Evolutionary conservation across 108 stramenopile species (phyloP).

Genomic region (Cyclotella baltica): DNA sequence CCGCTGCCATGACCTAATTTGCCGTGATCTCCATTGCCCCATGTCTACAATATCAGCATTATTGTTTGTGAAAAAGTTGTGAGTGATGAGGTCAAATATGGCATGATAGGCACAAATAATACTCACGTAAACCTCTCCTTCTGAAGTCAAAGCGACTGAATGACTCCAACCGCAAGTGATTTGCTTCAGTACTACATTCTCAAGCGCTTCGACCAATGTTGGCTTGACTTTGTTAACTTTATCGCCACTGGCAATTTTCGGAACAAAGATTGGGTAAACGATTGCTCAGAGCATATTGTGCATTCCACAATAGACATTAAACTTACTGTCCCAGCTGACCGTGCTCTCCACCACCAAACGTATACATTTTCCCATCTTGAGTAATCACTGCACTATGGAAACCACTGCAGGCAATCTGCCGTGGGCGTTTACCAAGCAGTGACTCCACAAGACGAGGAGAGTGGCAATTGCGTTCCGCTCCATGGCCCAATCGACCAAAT

Average conservation of each 20-base stretch:
- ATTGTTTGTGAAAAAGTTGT: no score
- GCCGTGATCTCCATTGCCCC: slow-evolving; percentile 87
- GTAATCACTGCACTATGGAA: slow-evolving; percentile 92
- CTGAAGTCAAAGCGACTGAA: slow-evolving; percentile 84
- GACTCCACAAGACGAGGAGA: slow-evolving; percentile 86
- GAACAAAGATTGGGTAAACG: no score
- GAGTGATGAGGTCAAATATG: no score
- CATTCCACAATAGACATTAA: not conserved
- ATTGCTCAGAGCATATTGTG: no score
- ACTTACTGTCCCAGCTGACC: slow-evolving; percentile 87
- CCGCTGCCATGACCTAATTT: slow-evolving; percentile 92
- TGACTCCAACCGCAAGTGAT: slow-evolving; percentile 97
- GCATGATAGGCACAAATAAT: no score
- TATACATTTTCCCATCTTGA: slow-evolving; percentile 90
- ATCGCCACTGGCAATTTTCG: no score
- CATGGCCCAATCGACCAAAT: slow-evolving; percentile 94
- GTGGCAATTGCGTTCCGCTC: slow-evolving; percentile 89
- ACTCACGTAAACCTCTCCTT: slow-evolving; percentile 73
- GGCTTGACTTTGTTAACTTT: slow-evolving; percentile 84
- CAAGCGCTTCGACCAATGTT: slow-evolving; percentile 82
- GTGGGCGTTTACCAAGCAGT: slow-evolving; percentile 75
- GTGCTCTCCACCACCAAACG: slow-evolving; percentile 92
- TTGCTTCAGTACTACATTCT: slow-evolving; percentile 73
- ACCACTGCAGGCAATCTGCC: slow-evolving; percentile 91
- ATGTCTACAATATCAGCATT: slow-evolving; percentile 46